phyloP scores from a whole-genome alignment of 768 basidiomycete species.

The Leccinum fibrillosum region DNA sequence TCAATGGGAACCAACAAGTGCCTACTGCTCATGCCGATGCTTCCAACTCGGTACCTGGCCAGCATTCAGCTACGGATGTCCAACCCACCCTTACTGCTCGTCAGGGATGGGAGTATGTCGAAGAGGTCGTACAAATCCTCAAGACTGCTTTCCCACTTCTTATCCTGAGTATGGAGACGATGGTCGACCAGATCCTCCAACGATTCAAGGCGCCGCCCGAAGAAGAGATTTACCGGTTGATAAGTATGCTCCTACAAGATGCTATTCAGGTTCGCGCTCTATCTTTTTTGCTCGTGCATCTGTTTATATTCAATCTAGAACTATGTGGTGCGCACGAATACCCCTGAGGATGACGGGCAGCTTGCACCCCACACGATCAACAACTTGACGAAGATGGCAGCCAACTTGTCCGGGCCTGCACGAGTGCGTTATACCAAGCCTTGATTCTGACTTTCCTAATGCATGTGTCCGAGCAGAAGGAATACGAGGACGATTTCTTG shows the following conservation, averaged over 20 bases:
- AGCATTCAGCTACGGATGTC: slow-evolving; percentile 16
- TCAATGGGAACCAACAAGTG: slow-evolving; percentile 25
- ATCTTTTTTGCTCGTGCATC: not conserved
- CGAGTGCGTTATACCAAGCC: slow-evolving; percentile 42
- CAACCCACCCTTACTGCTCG: slow-evolving; percentile 40
- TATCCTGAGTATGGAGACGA: slow-evolving; percentile 92
- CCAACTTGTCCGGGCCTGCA: slow-evolving; percentile 53
- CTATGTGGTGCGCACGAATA: slow-evolving; percentile 64
- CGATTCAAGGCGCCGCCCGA: slow-evolving; percentile 88
- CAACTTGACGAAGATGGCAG: slow-evolving; percentile 58
- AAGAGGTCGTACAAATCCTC: slow-evolving; percentile 88
- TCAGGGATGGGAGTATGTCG: slow-evolving; percentile 86
- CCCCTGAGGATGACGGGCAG: slow-evolving; percentile 65
- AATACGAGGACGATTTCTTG: slow-evolving; percentile 91
- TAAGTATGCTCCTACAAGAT: slow-evolving; percentile 84
- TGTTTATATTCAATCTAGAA: slow-evolving; percentile 40
- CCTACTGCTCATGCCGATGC: slow-evolving; percentile 16
- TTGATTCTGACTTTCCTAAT: not conserved
- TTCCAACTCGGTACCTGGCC: slow-evolving; percentile 9
- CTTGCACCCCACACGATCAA: slow-evolving; percentile 52
- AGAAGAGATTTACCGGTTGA: slow-evolving; percentile 91
- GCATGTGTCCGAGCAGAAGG: slow-evolving; percentile 48
- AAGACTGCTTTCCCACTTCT: slow-evolving; percentile 96
- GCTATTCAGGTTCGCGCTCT: slow-evolving; percentile 64
- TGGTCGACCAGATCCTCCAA: slow-evolving; percentile 90